phyloP scores from a whole-genome alignment of 2,329 filamentous ascomycete genomes.

The Penicillium nordicum region DNA sequence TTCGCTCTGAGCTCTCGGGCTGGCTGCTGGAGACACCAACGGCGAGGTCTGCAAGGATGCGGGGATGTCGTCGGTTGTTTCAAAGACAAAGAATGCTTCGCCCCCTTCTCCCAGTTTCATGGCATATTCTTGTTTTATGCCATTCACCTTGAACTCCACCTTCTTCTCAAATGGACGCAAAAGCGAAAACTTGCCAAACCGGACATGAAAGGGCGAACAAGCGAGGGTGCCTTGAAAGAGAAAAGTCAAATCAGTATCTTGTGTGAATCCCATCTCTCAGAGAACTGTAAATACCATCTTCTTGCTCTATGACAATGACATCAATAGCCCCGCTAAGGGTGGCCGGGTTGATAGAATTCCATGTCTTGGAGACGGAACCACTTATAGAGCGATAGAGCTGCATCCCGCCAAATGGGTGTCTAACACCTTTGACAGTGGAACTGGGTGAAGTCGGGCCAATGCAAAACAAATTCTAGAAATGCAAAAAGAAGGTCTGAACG shows the following conservation, averaged over 20 bases:
- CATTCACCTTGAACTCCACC: slow-evolving; percentile 96
- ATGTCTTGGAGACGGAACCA: slow-evolving; percentile 94
- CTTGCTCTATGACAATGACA: slow-evolving; percentile 95
- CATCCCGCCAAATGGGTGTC: slow-evolving; percentile 56
- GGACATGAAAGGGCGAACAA: slow-evolving; percentile 97
- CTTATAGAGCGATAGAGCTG: slow-evolving; percentile 97
- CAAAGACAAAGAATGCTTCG: slow-evolving; percentile 98
- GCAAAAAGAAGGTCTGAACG: slow-evolving; percentile 12
- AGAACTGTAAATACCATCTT: slow-evolving; percentile 63
- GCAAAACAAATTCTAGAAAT: slow-evolving; percentile 3
- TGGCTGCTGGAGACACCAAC: slow-evolving; percentile 81
- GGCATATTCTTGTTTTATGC: slow-evolving; percentile 82
- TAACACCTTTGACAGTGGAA: slow-evolving; percentile 15
- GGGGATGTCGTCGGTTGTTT: slow-evolving; percentile 89
- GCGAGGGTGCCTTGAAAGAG: slow-evolving; percentile 58
- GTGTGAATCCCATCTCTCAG: neutral
- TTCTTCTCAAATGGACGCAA: slow-evolving; percentile 96
- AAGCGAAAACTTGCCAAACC: slow-evolving; percentile 97
- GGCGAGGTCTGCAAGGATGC: slow-evolving; percentile 91
- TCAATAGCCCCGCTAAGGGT: slow-evolving; percentile 97
- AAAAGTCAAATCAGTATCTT: slow-evolving; percentile 6
- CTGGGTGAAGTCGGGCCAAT: neutral
- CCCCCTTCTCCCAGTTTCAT: slow-evolving; percentile 99
- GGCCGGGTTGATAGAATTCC: slow-evolving; percentile 98
- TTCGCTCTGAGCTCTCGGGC: slow-evolving; percentile 55